Conservation (phyloP, 2,329 filamentous ascomycete genomes). For the Chrysoporthe puriensis region DNA sequence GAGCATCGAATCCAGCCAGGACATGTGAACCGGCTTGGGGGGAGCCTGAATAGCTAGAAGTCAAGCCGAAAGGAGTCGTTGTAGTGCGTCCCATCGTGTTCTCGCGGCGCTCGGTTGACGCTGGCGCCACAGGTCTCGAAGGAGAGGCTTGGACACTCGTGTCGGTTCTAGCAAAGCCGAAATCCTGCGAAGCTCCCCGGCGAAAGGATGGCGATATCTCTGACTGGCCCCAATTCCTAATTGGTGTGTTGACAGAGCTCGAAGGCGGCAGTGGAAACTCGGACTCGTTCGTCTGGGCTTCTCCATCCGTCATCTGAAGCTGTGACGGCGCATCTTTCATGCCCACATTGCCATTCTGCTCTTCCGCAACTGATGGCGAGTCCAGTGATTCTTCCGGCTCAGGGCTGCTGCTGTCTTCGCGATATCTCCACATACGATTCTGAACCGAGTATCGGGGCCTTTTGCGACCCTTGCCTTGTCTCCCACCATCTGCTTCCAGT, state of each 20-base stretch:
- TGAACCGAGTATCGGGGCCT: conserved; percentile 69
- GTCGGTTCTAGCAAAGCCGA: conserved; percentile 7
- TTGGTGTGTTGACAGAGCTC: conserved; percentile 16
- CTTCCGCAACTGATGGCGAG: conserved; percentile 6
- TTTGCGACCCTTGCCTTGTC: conserved; percentile 67
- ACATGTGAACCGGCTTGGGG: neutral
- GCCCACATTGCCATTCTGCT: conserved; percentile 14
- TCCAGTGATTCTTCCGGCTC: conserved; percentile 48
- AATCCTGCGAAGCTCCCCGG: neutral
- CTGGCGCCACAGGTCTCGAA: neutral
- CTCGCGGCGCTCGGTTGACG: neutral
- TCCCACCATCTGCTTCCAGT: conserved; percentile 70
- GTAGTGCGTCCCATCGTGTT: neutral
- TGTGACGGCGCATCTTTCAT: conserved; percentile 29
- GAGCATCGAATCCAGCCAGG: neutral
- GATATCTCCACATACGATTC: conserved; percentile 74
- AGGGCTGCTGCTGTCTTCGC: conserved; percentile 72
- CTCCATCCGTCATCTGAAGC: conserved; percentile 37
- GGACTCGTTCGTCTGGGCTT: conserved; percentile 37
- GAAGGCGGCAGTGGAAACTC: conserved; percentile 28
- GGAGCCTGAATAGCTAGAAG: neutral
- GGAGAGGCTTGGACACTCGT: conserved; percentile 14
- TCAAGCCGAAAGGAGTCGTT: conserved; percentile 5
- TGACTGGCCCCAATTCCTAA: neutral
- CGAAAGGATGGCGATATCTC: neutral